Evolutionary conservation across 1,139 yeast genomes (phyloP), one percentile per base, ranked within the genome.

Genomic region (Nakaseomyces sp.): DNA sequence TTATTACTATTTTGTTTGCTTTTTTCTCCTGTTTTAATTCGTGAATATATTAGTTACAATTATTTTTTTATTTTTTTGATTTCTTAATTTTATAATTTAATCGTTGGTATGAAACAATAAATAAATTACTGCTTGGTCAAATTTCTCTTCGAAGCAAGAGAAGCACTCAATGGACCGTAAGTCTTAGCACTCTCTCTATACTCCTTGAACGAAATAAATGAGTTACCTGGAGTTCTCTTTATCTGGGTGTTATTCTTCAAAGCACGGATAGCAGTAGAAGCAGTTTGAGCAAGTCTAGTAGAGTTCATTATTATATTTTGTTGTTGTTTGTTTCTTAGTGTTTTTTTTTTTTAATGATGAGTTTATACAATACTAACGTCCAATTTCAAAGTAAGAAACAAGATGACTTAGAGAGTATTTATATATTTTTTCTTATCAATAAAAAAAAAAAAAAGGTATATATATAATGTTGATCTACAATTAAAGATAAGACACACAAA

Each of bases 151-250:
- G 52, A 39, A 15, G 58, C 57, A 38, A 53, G 31, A 12, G 52
- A 47, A 1, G 56, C 59, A 41, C 57, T 51, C 41, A 56, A 44
- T 9, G 60, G 61, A n/a, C 61, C 61, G 41, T 55, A 56, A 12
- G 58, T 55, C 49, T 53, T 55, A 22, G 58, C 58, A 19, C 44
- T 47, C 33, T 54, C 55, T 42, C 61, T 54, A 42, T 56, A 56
- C 38, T 55, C 58, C 40, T 56, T 54, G 40, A 56, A 56, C 4
- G 56, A 49, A 6, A 40, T 40, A 40, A 56, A 55, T 5, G 58
- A 53, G 47, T 55, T 55, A 5, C 61, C 58, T 5, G 53, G 45
- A 32, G 49, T 33, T 47, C 48, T 41, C 53, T 50, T 45, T 37
- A 42, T 43, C 25, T 33, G 38, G 12, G 24, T 13, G 29, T 16